These are phyloP conservation scores for Lactarius hatsudake DNA, from an alignment of 768 basidiomycete genomes.

Conservation along the genomic window DNA sequence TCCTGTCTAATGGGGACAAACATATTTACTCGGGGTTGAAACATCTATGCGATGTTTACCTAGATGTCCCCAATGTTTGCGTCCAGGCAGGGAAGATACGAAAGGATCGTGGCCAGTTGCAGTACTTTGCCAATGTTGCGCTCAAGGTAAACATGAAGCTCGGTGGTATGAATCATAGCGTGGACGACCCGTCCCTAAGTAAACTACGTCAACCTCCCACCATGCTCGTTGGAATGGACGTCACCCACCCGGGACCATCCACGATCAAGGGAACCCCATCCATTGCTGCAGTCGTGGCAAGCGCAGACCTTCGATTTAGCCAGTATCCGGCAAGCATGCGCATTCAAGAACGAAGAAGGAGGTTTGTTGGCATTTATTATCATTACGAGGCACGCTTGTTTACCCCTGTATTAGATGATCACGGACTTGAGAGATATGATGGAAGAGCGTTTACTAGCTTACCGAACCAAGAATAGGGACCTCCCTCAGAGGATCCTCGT, in stretches of 20 bases:
- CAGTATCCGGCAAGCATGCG: slow-evolving; percentile 51
- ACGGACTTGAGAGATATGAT: slow-evolving; percentile 49
- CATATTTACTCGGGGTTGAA: slow-evolving; percentile 52
- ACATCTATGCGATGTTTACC: slow-evolving; percentile 48
- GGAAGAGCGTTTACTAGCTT: slow-evolving; percentile 44
- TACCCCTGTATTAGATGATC: slow-evolving; percentile 40
- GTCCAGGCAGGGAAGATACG: slow-evolving; percentile 70
- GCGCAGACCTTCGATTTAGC: slow-evolving; percentile 42
- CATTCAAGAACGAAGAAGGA: slow-evolving; percentile 66
- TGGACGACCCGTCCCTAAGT: slow-evolving; percentile 39
- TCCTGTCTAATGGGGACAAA: slow-evolving; percentile 47
- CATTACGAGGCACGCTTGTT: neutral
- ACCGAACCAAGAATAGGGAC: slow-evolving; percentile 35
- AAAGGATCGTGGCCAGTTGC: slow-evolving; percentile 55
- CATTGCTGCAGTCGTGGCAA: slow-evolving; percentile 55
- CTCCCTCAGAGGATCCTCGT: slow-evolving; percentile 50
- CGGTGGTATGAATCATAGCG: slow-evolving; percentile 50
- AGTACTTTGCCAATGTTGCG: slow-evolving; percentile 56
- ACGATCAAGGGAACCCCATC: slow-evolving; percentile 56
- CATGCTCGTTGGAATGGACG: slow-evolving; percentile 59
- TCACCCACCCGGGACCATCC: slow-evolving; percentile 77
- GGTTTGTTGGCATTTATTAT: slow-evolving; percentile 37
- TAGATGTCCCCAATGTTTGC: slow-evolving; percentile 62
- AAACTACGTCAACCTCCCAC: slow-evolving; percentile 44
- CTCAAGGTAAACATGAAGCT: slow-evolving; percentile 56